Evolutionary conservation across 345 rosid species (phyloP).

Genomic region (Orychophragmus violaceus): DNA sequence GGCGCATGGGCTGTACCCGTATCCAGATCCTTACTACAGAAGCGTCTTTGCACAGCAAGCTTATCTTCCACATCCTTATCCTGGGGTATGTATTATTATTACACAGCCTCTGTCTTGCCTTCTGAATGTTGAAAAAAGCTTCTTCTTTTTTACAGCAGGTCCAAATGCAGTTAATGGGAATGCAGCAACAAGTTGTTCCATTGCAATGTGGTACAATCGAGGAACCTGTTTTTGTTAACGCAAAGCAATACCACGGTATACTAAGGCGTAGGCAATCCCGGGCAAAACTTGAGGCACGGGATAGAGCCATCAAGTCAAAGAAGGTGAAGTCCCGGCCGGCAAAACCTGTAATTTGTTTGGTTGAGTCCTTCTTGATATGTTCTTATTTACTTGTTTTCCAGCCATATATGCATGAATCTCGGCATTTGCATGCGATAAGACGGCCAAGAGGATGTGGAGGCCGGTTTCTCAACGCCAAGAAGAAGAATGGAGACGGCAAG

Average conservation of each 20-base stretch:
- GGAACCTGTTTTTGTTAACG: conserved; percentile 97
- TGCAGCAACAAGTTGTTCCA: conserved; percentile 97
- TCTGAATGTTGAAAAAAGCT: not conserved
- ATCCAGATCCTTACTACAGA: conserved; percentile 91
- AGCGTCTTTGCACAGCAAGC: conserved; percentile 85
- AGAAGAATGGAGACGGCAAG: conserved; percentile 44
- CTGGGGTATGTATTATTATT: conserved; percentile 34
- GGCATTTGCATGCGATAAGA: conserved; percentile 88
- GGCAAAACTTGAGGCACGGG: conserved; percentile 84
- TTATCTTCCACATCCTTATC: conserved; percentile 71
- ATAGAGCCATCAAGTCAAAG: conserved; percentile 57
- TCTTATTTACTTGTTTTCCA: conserved; percentile 32
- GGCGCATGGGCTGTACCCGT: conserved; percentile 77
- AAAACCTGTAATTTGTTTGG: not conserved
- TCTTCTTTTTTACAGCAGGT: no score
- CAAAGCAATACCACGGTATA: conserved; percentile 96
- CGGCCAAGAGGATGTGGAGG: conserved; percentile 97
- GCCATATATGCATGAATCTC: conserved; percentile 98
- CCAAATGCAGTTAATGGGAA: conserved; percentile 92
- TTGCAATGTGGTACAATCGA: conserved; percentile 87
- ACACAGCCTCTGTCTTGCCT: not conserved
- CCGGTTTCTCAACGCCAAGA: conserved; percentile 80
- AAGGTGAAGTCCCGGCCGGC: conserved; percentile 71
- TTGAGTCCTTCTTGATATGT: not conserved
- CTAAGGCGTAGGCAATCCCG: conserved; percentile 91